Conservation (phyloP, 768 basidiomycete genomes). For the Flagelloscypha sp. region DNA sequence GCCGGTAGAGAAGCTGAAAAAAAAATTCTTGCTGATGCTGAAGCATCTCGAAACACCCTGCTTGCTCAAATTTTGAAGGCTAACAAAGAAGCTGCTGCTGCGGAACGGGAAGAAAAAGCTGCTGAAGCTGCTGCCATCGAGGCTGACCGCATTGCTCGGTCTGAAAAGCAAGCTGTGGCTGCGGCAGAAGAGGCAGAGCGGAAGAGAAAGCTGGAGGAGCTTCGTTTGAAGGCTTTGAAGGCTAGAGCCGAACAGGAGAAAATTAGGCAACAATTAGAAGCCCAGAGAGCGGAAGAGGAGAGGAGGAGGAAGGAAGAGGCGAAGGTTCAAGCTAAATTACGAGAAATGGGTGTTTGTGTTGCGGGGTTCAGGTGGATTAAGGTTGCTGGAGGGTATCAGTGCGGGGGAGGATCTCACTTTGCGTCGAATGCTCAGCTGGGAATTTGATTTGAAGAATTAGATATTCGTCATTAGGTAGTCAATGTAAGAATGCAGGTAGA, state of each 20-base stretch:
- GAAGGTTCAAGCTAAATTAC: constrained; percentile 12
- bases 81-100: too few relatives aligned
- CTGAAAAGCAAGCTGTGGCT: too few relatives aligned
- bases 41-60: too few relatives aligned
- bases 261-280: constrained; percentile 14
- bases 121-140: constrained; percentile 12
- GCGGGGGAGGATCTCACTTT: constrained; percentile 17
- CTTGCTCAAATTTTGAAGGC: too few relatives aligned
- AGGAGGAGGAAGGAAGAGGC: constrained; percentile 12
- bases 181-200: too few relatives aligned
- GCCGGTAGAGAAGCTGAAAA: too few relatives aligned
- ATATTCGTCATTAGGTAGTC: too few relatives aligned
- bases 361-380: constrained; percentile 18
- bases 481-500: too few relatives aligned
- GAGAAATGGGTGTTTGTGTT: constrained; percentile 15
- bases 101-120: constrained; percentile 10
- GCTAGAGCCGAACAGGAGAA: constrained; percentile 10
- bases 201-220: too few relatives aligned
- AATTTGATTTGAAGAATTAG: constrained; percentile 7
- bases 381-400: constrained; percentile 14
- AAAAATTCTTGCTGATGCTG: constrained; percentile 20
- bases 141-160: too few relatives aligned
- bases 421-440: constrained; percentile 8
- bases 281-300: constrained; percentile 12
- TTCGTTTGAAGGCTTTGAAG: too few relatives aligned